phyloP scores from a whole-genome alignment of 2,329 filamentous ascomycete species.

The Ascochyta fabae region DNA sequence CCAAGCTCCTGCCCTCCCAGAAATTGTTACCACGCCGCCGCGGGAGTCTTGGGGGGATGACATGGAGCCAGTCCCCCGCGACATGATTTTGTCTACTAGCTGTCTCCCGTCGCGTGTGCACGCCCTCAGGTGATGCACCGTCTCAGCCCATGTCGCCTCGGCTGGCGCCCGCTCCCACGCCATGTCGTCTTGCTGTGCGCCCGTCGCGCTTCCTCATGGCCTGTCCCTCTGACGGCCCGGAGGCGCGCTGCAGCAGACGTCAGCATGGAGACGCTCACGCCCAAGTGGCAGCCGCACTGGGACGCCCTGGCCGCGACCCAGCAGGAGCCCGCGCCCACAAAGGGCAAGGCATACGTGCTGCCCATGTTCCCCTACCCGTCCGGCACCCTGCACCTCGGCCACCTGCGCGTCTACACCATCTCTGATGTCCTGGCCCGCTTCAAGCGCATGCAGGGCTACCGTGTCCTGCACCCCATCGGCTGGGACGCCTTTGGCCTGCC shows the following conservation, averaged over 20 bases:
- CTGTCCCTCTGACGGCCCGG: slow-evolving; percentile 15
- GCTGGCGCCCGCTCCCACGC: slow-evolving; percentile 27
- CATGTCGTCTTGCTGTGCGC: slow-evolving; percentile 7
- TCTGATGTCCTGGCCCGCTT: slow-evolving; percentile 84
- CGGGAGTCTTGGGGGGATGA: no score
- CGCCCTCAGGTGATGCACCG: slow-evolving; percentile 36
- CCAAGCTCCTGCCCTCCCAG: no score
- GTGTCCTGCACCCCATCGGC: slow-evolving; percentile 87
- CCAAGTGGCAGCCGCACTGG: slow-evolving; percentile 64
- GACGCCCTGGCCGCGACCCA: slow-evolving; percentile 23
- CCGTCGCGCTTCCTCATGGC: slow-evolving; percentile 6
- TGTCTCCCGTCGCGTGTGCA: slow-evolving; percentile 22
- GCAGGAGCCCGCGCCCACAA: slow-evolving; percentile 15
- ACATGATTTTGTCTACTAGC: slow-evolving; percentile 1
- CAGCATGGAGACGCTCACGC: slow-evolving; percentile 25
- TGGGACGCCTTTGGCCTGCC: slow-evolving; percentile 94
- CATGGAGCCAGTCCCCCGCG: no score
- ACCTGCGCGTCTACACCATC: slow-evolving; percentile 88
- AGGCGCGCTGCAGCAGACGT: slow-evolving; percentile 12
- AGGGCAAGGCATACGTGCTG: slow-evolving; percentile 70
- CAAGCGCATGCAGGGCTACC: slow-evolving; percentile 73
- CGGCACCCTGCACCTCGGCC: slow-evolving; percentile 83
- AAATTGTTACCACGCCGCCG: no score
- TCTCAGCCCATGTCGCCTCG: slow-evolving; percentile 32
- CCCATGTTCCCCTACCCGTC: slow-evolving; percentile 96